Percentiles rank a stretch among this genome's conserved stretches.
phyloP scores from a whole-genome alignment of 805 yeast genomes.

The Lachancea quebecensis region DNA sequence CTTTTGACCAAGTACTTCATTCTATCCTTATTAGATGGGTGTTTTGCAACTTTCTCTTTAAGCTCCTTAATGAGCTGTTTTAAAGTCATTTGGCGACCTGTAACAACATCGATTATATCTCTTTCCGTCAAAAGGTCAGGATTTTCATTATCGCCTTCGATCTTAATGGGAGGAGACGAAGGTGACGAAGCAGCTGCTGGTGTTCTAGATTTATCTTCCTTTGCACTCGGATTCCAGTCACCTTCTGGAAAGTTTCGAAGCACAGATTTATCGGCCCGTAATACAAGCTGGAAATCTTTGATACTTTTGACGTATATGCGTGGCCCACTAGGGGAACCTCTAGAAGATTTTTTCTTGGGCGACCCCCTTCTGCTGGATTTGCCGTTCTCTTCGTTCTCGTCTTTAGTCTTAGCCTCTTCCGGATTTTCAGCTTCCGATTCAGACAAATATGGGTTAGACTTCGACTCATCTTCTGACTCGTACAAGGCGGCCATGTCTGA shows the following conservation, averaged over 20 bases:
- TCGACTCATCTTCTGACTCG: constrained; percentile 83
- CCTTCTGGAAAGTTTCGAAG: constrained; percentile 67
- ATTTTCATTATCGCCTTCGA: constrained; percentile 4
- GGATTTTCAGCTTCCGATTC: constrained; percentile 60
- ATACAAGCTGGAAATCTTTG: constrained; percentile 48
- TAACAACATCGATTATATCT: constrained; percentile 63
- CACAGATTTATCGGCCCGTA: constrained; percentile 57
- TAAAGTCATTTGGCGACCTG: constrained; percentile 39
- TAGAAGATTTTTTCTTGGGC: constrained; percentile 18
- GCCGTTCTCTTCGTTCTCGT: constrained; percentile 35
- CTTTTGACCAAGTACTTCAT: constrained; percentile 53
- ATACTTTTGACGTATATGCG: constrained; percentile 37
- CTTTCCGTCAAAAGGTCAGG: constrained; percentile 49
- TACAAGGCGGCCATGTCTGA: constrained; percentile 70
- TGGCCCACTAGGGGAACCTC: constrained; percentile 24
- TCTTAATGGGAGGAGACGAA: not conserved
- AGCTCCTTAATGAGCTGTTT: constrained; percentile 56
- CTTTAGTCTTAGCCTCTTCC: constrained; percentile 39
- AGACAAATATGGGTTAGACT: constrained; percentile 74
- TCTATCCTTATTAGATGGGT: constrained; percentile 55
- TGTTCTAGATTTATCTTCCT: constrained; percentile 31
- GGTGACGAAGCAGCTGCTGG: constrained; percentile 4
- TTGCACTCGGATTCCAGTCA: constrained; percentile 71
- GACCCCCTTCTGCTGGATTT: constrained; percentile 29
- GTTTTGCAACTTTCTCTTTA: constrained; percentile 54